Conservation (phyloP, 2,329 filamentous ascomycete genomes). For the Claviceps purpurea region DNA sequence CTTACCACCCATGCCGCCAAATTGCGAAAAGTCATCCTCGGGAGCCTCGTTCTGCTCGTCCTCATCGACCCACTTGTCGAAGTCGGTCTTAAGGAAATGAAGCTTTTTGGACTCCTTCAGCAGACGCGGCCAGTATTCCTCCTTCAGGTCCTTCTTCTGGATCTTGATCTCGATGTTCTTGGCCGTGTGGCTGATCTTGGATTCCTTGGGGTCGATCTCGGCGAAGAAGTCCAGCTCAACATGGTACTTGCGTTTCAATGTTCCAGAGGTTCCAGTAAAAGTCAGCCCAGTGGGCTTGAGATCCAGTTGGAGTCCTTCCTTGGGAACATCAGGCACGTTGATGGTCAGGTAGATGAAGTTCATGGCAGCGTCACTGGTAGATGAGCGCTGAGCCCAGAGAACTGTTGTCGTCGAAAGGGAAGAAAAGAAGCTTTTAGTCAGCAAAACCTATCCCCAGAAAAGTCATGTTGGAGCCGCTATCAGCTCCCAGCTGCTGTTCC, state of each 20-base stretch:
- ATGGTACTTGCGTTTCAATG: constrained; percentile 76
- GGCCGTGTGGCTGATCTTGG: constrained; percentile 76
- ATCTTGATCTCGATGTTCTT: constrained; percentile 85
- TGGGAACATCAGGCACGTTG: constrained; percentile 70
- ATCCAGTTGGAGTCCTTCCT: constrained; percentile 66
- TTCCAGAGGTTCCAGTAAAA: constrained; percentile 72
- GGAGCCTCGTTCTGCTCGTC: constrained; percentile 89
- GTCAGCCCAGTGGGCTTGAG: constrained; percentile 62
- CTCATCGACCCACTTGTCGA: constrained; percentile 98
- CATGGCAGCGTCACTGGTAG: constrained; percentile 61
- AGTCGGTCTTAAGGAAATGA: constrained; percentile 97
- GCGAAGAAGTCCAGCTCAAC: constrained; percentile 77
- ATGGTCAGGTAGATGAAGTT: constrained; percentile 95
- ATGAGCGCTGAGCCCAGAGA: constrained; percentile 96
- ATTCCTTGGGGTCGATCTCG: constrained; percentile 77
- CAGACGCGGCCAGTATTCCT: constrained; percentile 91
- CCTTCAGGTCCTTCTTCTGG: constrained; percentile 91
- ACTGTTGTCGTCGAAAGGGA: constrained; percentile 38
- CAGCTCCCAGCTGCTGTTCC: background rate
- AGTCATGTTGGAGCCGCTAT: background rate
- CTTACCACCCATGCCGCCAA: constrained; percentile 48
- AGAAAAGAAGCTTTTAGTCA: background rate
- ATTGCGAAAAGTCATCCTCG: constrained; percentile 65
- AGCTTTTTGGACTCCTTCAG: constrained; percentile 81
- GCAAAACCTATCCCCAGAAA: background rate